phyloP scores from a whole-genome alignment of 257 asterid species.

The Rauvolfia tetraphylla region DNA sequence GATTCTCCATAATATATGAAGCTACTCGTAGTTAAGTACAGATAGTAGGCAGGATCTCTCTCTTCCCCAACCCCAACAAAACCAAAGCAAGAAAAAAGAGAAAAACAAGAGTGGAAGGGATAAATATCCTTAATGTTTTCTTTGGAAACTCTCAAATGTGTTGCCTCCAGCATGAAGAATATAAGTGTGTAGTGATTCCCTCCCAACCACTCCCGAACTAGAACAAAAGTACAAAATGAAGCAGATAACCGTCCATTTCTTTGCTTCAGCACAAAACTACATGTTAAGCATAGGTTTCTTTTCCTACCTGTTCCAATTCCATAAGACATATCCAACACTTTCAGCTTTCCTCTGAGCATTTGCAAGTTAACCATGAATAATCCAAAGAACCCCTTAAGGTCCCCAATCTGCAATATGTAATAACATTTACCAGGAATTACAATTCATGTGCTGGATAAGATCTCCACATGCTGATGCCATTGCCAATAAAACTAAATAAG shows the following conservation, averaged over 20 bases:
- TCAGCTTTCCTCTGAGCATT: constrained; percentile 65
- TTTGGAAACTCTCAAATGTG: neutral
- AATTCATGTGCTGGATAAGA: neutral
- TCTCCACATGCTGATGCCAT: neutral
- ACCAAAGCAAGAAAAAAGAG: neutral
- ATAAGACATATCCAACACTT: constrained; percentile 67
- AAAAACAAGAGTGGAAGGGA: neutral
- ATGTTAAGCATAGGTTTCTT: constrained; percentile 10
- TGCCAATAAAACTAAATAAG: neutral
- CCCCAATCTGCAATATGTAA: constrained; percentile 71
- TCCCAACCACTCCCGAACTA: neutral
- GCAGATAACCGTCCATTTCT: neutral
- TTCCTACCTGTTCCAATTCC: constrained; percentile 78
- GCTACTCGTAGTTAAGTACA: neutral
- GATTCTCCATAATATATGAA: neutral
- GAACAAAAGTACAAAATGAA: neutral
- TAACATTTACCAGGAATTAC: neutral
- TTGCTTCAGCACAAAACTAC: neutral
- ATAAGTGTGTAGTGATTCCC: neutral
- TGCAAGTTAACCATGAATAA: constrained; percentile 62
- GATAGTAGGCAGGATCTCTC: neutral
- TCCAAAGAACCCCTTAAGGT: constrained; percentile 83
- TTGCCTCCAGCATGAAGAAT: neutral
- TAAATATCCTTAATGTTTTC: neutral
- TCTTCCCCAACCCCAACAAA: neutral